Evolutionary conservation across 2,329 filamentous ascomycete species (phyloP), one percentile per base, ranked within the genome.

Genomic region (Emmonsia crescens): DNA sequence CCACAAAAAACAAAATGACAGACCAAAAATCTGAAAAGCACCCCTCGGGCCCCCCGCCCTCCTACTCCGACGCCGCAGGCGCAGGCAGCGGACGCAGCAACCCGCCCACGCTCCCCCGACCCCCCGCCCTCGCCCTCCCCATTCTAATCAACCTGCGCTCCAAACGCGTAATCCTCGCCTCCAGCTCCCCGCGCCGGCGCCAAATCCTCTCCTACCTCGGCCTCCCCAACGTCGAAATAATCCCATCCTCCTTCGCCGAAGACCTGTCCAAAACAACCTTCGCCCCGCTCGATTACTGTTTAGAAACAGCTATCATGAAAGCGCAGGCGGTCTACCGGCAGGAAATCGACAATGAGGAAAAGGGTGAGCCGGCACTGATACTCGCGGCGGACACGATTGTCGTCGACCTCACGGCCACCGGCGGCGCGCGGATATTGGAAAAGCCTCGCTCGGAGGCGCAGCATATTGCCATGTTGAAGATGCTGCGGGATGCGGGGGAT

Each of bases 331-430:
- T 97, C 10, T 88, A 88, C 74, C 72, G 74, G 36, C 72, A 77
- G 48, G 82, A 85, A 68, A 79, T 86, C 67, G 73, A 85, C 69
- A 83, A 83, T 63, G 73, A 76, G 61, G 75, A 69, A 40, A 73
- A 79, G 62, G 83, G 81, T 61, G 94, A 96, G 67, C 91, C 91
- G 0, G 87, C 85, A 6, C 80, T 97, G 19, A 90, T 97, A 62
- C 87, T 97, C 63, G 86, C 91, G 0, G 93, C 93, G 42, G 93
- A 97, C 73, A 97, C 94, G 0, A 81, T 99, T 61, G 89, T 99
- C 64, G 89, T 94, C 16, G 72, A 77, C 56, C 87, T 85, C 10
- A 82, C 84, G 12, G 78, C 44, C 2, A 24, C 44, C 10, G 44
- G 44, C 21, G 21, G 83, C 48, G 92, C 92, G 0, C 80, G 83